Evolutionary conservation across 1,284 basidiomycete genomes (phyloP).

Genomic region (Schizophyllum commune): DNA sequence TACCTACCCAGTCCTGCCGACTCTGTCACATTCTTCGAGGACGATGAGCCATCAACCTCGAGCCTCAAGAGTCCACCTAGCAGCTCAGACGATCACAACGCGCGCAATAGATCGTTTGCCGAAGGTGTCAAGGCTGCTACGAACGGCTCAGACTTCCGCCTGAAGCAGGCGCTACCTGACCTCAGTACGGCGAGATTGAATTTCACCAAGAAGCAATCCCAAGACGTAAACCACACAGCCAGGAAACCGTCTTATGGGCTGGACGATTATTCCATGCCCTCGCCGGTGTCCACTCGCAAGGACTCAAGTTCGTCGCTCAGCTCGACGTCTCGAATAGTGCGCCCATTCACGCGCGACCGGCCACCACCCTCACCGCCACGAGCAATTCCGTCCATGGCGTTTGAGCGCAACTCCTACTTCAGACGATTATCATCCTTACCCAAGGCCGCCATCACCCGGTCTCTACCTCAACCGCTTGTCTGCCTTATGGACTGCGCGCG

Average conservation of each 20-base stretch:
- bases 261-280: constrained; percentile 36
- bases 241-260: neutral
- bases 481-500: constrained; percentile 83
- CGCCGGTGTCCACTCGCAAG: constrained; percentile 33
- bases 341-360: constrained; percentile 26
- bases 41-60: constrained; percentile 22
- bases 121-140: constrained; percentile 43
- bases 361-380: constrained; percentile 18
- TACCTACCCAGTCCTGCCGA: constrained; percentile 55
- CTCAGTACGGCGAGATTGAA: constrained; percentile 52
- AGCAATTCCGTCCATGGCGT: constrained; percentile 50
- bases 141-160: constrained; percentile 35
- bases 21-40: constrained; percentile 35
- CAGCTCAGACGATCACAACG: constrained; percentile 12
- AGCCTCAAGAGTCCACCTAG: constrained; percentile 13
- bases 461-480: constrained; percentile 69
- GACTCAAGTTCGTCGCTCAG: constrained; percentile 36
- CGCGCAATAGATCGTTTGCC: constrained; percentile 12
- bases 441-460: constrained; percentile 51
- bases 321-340: constrained; percentile 18
- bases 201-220: constrained; percentile 22
- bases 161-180: constrained; percentile 87
- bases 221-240: neutral
- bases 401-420: constrained; percentile 91
- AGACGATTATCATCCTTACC: constrained; percentile 78